Evolutionary conservation across 2,329 filamentous ascomycete genomes (phyloP).

Genomic region (Paecilomyces fulvus): DNA sequence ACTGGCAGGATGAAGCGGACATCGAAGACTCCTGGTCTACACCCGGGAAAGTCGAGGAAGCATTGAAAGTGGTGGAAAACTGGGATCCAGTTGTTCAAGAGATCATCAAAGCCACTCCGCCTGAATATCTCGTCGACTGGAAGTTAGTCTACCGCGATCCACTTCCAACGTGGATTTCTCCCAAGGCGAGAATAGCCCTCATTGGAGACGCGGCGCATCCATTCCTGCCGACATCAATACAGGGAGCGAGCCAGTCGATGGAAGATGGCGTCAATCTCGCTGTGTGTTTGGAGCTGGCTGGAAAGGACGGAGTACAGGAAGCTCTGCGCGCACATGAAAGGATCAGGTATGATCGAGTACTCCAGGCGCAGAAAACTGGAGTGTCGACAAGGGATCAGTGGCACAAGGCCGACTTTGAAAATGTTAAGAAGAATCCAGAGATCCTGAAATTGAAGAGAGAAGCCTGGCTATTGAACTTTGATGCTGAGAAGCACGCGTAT

Average conservation of each 20-base stretch:
- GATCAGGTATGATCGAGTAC: conserved; percentile 15
- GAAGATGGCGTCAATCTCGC: conserved; percentile 35
- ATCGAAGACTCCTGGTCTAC: conserved; percentile 49
- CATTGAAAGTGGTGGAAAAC: conserved; percentile 40
- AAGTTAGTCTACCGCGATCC: conserved; percentile 19
- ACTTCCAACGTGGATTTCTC: conserved; percentile 16
- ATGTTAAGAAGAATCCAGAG: conserved; percentile 23
- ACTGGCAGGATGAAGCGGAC: conserved; percentile 38
- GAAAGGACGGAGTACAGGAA: conserved; percentile 16
- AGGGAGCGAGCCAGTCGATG: conserved; percentile 35
- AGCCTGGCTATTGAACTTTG: conserved; percentile 15
- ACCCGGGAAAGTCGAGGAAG: conserved; percentile 43
- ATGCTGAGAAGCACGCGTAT: conserved; percentile 15
- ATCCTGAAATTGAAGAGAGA: conserved; percentile 13
- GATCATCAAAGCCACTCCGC: conserved; percentile 27
- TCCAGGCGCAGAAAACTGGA: conserved; percentile 13
- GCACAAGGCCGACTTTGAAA: conserved; percentile 18
- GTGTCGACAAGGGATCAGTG: conserved; percentile 16
- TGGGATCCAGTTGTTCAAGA: conserved; percentile 32
- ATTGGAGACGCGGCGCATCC: conserved; percentile 33
- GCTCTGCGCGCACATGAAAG: conserved; percentile 15
- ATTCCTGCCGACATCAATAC: conserved; percentile 35
- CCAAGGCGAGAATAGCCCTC: conserved; percentile 17
- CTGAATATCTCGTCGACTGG: conserved; percentile 15
- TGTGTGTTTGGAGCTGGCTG: conserved; percentile 16